Evolutionary conservation across 345 rosid genomes (phyloP).

Genomic region (Luvunga scandens): DNA sequence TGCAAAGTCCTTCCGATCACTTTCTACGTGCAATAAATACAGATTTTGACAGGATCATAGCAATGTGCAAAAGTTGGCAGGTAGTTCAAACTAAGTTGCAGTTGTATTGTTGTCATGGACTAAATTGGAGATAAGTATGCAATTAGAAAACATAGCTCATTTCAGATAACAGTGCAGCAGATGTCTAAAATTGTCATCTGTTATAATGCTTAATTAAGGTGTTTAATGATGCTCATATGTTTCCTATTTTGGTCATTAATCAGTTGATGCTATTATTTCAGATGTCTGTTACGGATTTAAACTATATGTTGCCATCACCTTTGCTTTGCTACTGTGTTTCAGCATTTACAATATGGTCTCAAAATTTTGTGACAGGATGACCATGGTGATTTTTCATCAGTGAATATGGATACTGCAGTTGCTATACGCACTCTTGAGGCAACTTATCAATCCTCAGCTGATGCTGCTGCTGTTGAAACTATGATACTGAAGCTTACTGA

Average conservation of each 20-base stretch:
- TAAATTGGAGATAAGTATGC: not conserved
- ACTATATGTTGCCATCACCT: not conserved
- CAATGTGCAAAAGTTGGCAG: slow-evolving; percentile 99
- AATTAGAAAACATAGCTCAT: not conserved
- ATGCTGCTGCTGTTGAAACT: slow-evolving; percentile 86
- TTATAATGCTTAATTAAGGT: not conserved
- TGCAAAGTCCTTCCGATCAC: slow-evolving; percentile 99
- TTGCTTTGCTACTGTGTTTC: not conserved
- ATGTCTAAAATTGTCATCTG: slow-evolving; percentile 8
- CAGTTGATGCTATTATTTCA: not conserved
- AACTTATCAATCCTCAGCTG: slow-evolving; percentile 85
- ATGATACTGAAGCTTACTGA: slow-evolving; percentile 79
- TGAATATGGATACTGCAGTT: slow-evolving; percentile 99
- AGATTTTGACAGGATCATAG: slow-evolving; percentile 96
- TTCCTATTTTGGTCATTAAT: not conserved
- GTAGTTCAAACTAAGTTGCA: slow-evolving; percentile 32
- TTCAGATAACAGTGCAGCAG: not conserved
- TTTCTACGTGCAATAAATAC: slow-evolving; percentile 97
- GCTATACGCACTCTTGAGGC: slow-evolving; percentile 98
- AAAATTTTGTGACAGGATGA: slow-evolving; percentile 62
- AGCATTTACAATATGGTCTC: not conserved
- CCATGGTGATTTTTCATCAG: slow-evolving; percentile 94
- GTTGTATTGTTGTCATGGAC: not conserved
- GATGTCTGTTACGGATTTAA: not conserved
- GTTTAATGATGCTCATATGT: not conserved